Conservation (phyloP, 441 rosid species). For the Monsonia emarginata region DNA sequence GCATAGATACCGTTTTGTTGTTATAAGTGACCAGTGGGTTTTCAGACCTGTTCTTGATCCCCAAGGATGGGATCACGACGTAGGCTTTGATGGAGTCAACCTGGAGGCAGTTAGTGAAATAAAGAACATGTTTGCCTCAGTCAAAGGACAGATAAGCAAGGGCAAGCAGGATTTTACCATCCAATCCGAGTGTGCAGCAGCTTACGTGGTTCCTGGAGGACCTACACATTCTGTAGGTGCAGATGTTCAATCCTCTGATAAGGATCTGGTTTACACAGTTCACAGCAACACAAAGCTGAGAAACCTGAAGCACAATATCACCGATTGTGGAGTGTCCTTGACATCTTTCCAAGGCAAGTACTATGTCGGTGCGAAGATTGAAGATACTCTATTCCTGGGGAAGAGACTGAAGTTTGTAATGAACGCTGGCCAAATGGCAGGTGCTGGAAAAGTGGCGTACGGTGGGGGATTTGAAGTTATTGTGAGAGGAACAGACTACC, state of each 20-base stretch:
- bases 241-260: constrained; percentile 69
- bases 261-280: constrained; percentile 54
- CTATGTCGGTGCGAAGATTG: constrained; percentile 65
- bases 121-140: constrained; percentile 45
- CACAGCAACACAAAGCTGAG: constrained; percentile 52
- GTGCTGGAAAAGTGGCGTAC: constrained; percentile 51
- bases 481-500: constrained; percentile 71
- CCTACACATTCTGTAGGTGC: constrained; percentile 49
- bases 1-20: constrained; percentile 58
- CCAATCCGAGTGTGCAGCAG: constrained; percentile 64
- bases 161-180: constrained; percentile 67
- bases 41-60: constrained; percentile 80
- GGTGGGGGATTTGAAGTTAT: constrained; percentile 75
- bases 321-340: constrained; percentile 51
- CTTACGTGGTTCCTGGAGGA: constrained; percentile 38
- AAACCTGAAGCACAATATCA: constrained; percentile 46
- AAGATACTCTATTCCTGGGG: constrained; percentile 55
- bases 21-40: constrained; percentile 48
- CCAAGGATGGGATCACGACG: constrained; percentile 94
- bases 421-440: constrained; percentile 61
- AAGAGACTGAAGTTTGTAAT: constrained; percentile 53
- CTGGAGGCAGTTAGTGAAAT: constrained; percentile 56
- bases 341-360: constrained; percentile 51
- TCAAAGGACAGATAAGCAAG: constrained; percentile 62
- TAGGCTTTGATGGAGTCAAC: constrained; percentile 80